A percentile compares a stretch with the other conserved stretches of the same genome.
Evolutionary conservation across 129 eudicot species (phyloP).

Genomic region (Gnaphalium uliginosum): DNA sequence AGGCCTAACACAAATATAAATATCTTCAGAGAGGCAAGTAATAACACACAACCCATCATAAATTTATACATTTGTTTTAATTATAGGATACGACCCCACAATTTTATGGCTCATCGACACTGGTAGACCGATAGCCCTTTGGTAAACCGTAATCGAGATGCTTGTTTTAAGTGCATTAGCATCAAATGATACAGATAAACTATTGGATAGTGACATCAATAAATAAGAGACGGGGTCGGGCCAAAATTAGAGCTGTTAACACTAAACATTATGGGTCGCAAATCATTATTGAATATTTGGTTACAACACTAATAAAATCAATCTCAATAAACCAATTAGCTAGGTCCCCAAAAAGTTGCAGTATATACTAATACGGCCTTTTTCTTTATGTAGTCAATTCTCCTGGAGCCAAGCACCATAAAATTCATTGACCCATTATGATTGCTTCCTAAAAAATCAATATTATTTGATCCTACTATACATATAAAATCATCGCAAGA

Average conservation of each 20-base stretch:
- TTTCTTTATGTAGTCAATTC: not conserved
- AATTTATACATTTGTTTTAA: too few relatives aligned
- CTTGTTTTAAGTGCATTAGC: too few relatives aligned
- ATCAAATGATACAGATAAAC: not conserved
- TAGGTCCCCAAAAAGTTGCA: too few relatives aligned
- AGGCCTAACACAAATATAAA: too few relatives aligned
- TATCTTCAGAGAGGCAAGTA: too few relatives aligned
- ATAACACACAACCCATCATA: too few relatives aligned
- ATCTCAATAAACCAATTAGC: too few relatives aligned
- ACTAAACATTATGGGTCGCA: not conserved
- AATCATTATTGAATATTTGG: not conserved
- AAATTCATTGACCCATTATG: slow-evolving; percentile 17
- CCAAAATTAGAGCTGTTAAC: not conserved
- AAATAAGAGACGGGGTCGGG: not conserved
- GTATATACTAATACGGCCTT: too few relatives aligned
- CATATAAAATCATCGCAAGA: slow-evolving; percentile 27
- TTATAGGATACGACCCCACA: too few relatives aligned
- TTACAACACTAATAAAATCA: not conserved
- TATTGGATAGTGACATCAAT: not conserved
- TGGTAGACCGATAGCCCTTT: too few relatives aligned
- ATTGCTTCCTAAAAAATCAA: not conserved
- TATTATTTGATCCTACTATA: slow-evolving; percentile 16
- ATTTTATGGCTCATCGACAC: too few relatives aligned
- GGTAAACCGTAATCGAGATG: too few relatives aligned
- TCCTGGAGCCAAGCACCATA: slow-evolving; percentile 19